A percentile compares a stretch with the other conserved stretches of the same genome.
phyloP scores from a whole-genome alignment of 495 filamentous ascomycete genomes.

The Podospora pseudopauciseta region DNA sequence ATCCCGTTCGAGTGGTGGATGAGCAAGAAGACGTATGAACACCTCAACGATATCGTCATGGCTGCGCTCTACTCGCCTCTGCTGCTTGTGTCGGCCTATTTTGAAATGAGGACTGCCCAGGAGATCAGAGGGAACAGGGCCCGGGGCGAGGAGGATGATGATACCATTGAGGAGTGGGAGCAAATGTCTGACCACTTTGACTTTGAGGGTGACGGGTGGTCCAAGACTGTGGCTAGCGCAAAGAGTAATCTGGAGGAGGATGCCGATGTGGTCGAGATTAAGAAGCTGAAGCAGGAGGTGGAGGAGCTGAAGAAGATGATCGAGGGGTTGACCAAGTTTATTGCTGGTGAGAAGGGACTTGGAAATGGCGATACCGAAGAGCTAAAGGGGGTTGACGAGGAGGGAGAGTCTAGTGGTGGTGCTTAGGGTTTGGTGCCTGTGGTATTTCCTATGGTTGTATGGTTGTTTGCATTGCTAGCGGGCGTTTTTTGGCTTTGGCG shows the following conservation, averaged over 20 bases:
- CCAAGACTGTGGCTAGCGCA: slow-evolving; percentile 64
- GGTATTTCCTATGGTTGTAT: too few relatives aligned
- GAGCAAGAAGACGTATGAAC: slow-evolving; percentile 60
- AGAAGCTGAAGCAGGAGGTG: slow-evolving; percentile 65
- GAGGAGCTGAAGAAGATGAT: slow-evolving; percentile 56
- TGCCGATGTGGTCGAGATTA: slow-evolving; percentile 61
- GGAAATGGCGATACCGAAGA: neutral
- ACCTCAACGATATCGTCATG: slow-evolving; percentile 85
- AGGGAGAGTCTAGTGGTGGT: neutral
- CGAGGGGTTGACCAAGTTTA: slow-evolving; percentile 5
- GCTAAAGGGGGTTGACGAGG: neutral
- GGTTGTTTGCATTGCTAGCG: too few relatives aligned
- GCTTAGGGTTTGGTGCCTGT: neutral
- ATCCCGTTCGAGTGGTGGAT: slow-evolving; percentile 97
- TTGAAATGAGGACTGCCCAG: slow-evolving; percentile 68
- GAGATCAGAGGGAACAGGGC: slow-evolving; percentile 67
- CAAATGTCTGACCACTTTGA: slow-evolving; percentile 67
- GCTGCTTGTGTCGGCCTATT: slow-evolving; percentile 69
- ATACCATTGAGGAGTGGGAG: slow-evolving; percentile 89
- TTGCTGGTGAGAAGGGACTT: neutral
- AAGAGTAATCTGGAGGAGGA: slow-evolving; percentile 77
- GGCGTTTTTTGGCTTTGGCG: too few relatives aligned
- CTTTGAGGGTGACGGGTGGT: slow-evolving; percentile 78
- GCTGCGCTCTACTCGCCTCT: slow-evolving; percentile 79
- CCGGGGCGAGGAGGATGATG: slow-evolving; percentile 85